Evolutionary conservation across 805 yeast species (phyloP), one percentile per base, ranked within the genome.

Genomic region (Teunomyces atbi): DNA sequence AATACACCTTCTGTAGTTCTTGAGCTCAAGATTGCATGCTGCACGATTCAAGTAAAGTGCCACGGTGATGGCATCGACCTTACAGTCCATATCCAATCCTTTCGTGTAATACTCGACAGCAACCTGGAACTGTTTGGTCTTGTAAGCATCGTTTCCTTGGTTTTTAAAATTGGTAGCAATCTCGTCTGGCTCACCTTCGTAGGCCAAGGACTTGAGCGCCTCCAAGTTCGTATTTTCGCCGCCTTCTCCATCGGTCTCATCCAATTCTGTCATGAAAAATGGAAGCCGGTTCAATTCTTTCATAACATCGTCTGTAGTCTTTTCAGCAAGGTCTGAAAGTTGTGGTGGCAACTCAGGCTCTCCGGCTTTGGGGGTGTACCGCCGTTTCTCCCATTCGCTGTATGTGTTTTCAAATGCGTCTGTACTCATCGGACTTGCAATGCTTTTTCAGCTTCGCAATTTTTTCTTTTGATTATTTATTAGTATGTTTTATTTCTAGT

Each of bases 121-220:
- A 52, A 81, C 81, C 46, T 79, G 76, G 66, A 78, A 94, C 56
- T 83, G 81, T 56, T 84, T 88, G 7, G 71, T 70, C 61, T 81
- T 84, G 68, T 77, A 94, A 48, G 87, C 78, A 12, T 89, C 97
- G 63, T 95, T 94, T 5, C 99, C 99, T 61, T 92, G 97, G 50
- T 79, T 83, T 52, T 90, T 89, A 71, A 91, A 94, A 59, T 90
- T 91, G 19, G 80, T 75, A 3, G 97, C 97, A 29, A 90, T 73
- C 59, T 94, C 99, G 57, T 86, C 83, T 0, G 97, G 97, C 52
- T 89, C 96, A 38, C 98, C 99, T 42, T 94, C 99, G 60, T 89
- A 90, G 0, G 95, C 96, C 55, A 94, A 71, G 4, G 96, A 92
- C 60, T 84, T 85, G 47, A 94, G 74, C 0, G 99, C 99, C 60